These are phyloP conservation scores for Cercospora brassicicola DNA, from an alignment of 2,329 filamentous ascomycete genomes.

Conservation along the genomic window DNA sequence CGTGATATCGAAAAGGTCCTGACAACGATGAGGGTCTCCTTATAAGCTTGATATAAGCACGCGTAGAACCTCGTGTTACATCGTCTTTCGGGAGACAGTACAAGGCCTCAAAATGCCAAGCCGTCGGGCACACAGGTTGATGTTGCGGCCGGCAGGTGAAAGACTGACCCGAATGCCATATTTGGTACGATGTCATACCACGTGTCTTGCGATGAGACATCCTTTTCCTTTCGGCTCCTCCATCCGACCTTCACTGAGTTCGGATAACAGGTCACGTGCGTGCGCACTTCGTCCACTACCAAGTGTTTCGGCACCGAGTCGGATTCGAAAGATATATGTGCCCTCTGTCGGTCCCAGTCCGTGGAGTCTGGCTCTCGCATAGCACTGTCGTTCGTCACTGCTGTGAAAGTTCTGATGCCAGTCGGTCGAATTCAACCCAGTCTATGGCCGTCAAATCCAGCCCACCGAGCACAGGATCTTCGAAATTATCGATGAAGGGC, in stretches of 20 bases:
- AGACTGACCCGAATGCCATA: background rate
- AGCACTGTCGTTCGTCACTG: slow-evolving; percentile 13
- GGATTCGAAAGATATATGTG: slow-evolving; percentile 7
- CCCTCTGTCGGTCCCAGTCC: background rate
- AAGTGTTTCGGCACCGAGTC: slow-evolving; percentile 13
- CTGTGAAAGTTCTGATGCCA: slow-evolving; percentile 30
- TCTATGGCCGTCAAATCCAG: slow-evolving; percentile 32
- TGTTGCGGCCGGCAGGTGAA: background rate
- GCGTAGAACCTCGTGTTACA: background rate
- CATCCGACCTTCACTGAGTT: background rate
- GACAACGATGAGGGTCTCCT: background rate
- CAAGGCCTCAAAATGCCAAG: background rate
- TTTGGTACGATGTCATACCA: background rate
- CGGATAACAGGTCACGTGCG: background rate
- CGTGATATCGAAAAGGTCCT: background rate
- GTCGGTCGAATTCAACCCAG: slow-evolving; percentile 33
- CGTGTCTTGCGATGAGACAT: slow-evolving; percentile 8
- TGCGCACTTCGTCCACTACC: background rate
- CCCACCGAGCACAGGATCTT: slow-evolving; percentile 22
- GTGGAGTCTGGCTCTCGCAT: background rate
- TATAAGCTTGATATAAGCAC: background rate
- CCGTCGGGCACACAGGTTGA: background rate
- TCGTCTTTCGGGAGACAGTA: background rate
- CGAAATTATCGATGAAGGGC: slow-evolving; percentile 12
- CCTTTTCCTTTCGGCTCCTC: slow-evolving; percentile 5